Base-by-base conservation (phyloP, 1,284 basidiomycete species). In the Boletus sp. region DNA sequence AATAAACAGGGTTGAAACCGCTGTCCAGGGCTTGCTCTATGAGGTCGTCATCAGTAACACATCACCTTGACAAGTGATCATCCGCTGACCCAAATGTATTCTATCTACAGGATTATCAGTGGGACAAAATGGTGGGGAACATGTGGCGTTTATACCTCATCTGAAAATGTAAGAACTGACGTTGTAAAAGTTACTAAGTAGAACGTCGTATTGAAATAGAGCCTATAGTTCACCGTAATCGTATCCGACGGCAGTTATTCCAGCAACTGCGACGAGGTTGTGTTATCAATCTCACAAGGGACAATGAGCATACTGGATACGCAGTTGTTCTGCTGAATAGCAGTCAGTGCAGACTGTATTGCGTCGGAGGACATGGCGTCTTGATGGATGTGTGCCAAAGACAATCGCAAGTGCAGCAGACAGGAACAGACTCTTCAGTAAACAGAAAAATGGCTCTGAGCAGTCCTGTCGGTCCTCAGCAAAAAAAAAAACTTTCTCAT, bases 11-110 rank as follows among this genome's bases (percentile, higher is more conserved):
- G 29, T 30, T 4, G 52, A 45, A 5, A 54, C 47, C 39, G 14
- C 35, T 6, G 22, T 50, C 52, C 52, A 54, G 1, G 26, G 52
- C 22, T 50, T 53, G 39, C 8, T 25, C 52, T n/a, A n/a, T 53
- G 9, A 14, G 16, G 13, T 25, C 8, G 10, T n/a, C 14, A 8
- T 50, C 26, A 54, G 34, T 9, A 8, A 36, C 6, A 32, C 7
- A 5, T 19, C 2, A 5, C 8, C 5, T 32, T 32, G 25, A 25
- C 3, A 22, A 41, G 17, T 5, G n/a, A n/a, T 16, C n/a, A 4
- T 10, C 9, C 27, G 6, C 52, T 32, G 2, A 45, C 52, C 46
- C 52, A 54, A 4, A 53, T 43, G 13, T 54, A 50, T 30, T 51
- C 41, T 20, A 53, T 40, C 52, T 54, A 23, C 3, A 14, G 4